Evolutionary conservation across 345 rosid genomes (phyloP).

Genomic region (Eucalyptus pumila): DNA sequence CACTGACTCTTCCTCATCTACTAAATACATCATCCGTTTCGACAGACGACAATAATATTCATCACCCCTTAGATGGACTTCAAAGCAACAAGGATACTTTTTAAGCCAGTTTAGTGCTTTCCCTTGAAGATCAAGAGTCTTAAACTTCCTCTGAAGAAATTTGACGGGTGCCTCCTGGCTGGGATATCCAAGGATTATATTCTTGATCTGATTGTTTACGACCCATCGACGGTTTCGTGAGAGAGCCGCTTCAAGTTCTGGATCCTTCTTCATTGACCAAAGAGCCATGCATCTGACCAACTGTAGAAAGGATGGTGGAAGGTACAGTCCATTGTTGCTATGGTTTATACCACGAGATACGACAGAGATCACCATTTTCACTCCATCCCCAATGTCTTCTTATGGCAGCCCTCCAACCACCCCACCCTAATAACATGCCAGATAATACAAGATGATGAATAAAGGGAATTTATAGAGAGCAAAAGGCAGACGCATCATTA

Average conservation of each 20-base stretch:
- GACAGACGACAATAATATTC: constrained; percentile 62
- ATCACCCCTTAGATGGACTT: constrained; percentile 44
- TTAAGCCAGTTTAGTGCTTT: constrained; percentile 88
- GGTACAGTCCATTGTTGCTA: not conserved
- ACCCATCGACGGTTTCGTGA: constrained; percentile 84
- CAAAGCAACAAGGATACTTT: constrained; percentile 85
- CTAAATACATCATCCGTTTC: constrained; percentile 58
- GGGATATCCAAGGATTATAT: constrained; percentile 67
- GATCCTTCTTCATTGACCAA: constrained; percentile 88
- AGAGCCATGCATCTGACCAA: constrained; percentile 51
- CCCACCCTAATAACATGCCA: not conserved
- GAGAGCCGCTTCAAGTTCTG: constrained; percentile 74
- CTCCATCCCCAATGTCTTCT: not conserved
- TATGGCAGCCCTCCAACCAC: not conserved
- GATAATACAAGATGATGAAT: not conserved
- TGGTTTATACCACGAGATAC: not conserved
- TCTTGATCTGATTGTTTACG: constrained; percentile 79
- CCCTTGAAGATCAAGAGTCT: constrained; percentile 89
- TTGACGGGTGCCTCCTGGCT: constrained; percentile 43
- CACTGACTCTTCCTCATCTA: constrained; percentile 69
- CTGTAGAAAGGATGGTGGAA: not conserved
- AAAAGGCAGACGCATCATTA: not conserved
- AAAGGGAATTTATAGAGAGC: not conserved
- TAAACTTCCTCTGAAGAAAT: constrained; percentile 81
- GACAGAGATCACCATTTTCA: not conserved